Evolutionary conservation across 352 stramenopile genomes (phyloP), one percentile per base, ranked within the genome.

Genomic region (Pythium folliculosum): DNA sequence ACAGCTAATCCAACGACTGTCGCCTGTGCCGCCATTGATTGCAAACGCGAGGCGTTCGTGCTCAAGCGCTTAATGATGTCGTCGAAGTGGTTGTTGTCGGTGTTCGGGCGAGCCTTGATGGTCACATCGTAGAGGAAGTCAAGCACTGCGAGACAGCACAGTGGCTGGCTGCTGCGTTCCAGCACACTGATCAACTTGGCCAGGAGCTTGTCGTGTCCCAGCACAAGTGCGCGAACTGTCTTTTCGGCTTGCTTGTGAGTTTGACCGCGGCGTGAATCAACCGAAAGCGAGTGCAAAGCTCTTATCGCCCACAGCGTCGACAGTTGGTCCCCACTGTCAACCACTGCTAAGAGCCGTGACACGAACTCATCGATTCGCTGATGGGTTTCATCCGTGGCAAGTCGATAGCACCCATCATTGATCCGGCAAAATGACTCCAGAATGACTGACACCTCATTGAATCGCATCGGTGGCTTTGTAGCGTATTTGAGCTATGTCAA

Each of bases 61-160:
- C 77, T 79, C 5, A 95, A 73, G 25, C 75, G 72, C 69, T 89
- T 90, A 47, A 91, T 64, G n/a, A 91, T 84, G 9, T 63, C 66
- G 58, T 90, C 74, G 43, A 93, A 95, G 40, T 95, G 84, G 51
- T 72, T 89, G 57, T 89, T 90, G 56, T 95, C 77, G 1, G 87
- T 95, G 43, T 70, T 86, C 14, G 81, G 38, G 0, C 85, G 82
- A 40, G 82, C 81, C 56, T 78, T 80, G 23, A 89, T 67, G 5
- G 90, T 60, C 6, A 88, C 73, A 69, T 94, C 86, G 25, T 90
- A 57, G 38, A 91, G 66, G 4, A 94, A 65, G 51, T 91, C 76
- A 12, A 95, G 70, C 48, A 86, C 69, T 21, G 78, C 84, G 21
- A 94, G 59, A 1, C 75, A 84, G 44, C 71, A 82, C 37, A 79